Conservation (phyloP, 306 rosid genomes). For the Cercis canadensis region DNA sequence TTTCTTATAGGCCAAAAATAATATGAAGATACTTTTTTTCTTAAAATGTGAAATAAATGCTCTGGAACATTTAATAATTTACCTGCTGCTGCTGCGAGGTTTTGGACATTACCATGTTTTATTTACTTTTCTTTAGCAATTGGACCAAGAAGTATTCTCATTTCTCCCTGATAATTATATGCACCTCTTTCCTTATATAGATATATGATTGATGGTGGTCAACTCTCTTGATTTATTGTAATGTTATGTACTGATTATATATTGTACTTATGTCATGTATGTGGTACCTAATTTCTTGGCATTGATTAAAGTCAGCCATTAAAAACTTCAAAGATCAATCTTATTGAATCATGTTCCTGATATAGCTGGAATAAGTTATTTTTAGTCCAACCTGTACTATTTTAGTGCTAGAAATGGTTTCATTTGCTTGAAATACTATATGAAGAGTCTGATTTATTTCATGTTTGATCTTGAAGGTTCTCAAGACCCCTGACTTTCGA, state of each 20-base stretch:
- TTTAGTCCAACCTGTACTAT: not conserved
- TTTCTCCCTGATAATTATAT: not conserved
- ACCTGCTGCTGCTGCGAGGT: not conserved
- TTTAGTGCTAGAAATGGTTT: not conserved
- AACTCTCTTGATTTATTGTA: not conserved
- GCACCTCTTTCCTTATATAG: not conserved
- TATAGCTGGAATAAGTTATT: constrained; percentile 21
- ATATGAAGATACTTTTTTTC: no score
- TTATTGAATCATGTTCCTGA: constrained; percentile 7
- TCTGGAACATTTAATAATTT: not conserved
- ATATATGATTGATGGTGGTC: constrained; percentile 17
- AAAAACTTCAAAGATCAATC: not conserved
- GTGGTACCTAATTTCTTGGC: not conserved
- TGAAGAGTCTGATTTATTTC: constrained; percentile 30
- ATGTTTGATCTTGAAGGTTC: constrained; percentile 65
- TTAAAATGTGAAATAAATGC: no score
- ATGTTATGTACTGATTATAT: not conserved
- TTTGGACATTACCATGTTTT: not conserved
- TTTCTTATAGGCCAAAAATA: no score
- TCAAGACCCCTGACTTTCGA: constrained; percentile 65
- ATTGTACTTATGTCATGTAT: constrained; percentile 5
- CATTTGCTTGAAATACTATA: constrained; percentile 17
- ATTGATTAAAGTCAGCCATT: not conserved
- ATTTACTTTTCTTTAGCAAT: not conserved
- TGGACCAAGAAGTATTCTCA: not conserved